Conservation (phyloP, 129 eudicot species). For the Gnaphalium uliginosum region DNA sequence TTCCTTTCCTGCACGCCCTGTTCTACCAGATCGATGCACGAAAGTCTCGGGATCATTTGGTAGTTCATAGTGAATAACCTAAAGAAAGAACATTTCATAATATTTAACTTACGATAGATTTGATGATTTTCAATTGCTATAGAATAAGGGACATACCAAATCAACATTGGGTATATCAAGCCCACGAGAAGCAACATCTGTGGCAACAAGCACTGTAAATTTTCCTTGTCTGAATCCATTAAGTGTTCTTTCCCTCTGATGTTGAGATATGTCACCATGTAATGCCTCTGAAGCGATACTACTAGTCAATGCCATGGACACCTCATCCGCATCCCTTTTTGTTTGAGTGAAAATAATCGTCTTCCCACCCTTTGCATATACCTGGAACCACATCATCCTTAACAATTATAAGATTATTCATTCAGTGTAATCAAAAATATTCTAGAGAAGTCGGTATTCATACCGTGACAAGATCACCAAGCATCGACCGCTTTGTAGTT, state of each 20-base stretch:
- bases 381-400: slow-evolving; percentile 44
- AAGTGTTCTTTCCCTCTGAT: slow-evolving; percentile 86
- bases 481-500: slow-evolving; percentile 74
- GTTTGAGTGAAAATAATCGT: slow-evolving; percentile 92
- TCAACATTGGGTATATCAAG: slow-evolving; percentile 97
- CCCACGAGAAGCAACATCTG: slow-evolving; percentile 98
- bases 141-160: slow-evolving; percentile 44
- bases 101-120: neutral
- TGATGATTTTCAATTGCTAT: too few species aligned
- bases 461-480: slow-evolving; percentile 87
- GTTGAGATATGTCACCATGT: slow-evolving; percentile 98
- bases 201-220: slow-evolving; percentile 93
- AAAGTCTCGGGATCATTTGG: slow-evolving; percentile 95
- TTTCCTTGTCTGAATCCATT: slow-evolving; percentile 94
- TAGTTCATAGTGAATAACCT: slow-evolving; percentile 89
- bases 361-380: slow-evolving; percentile 96
- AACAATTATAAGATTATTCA: neutral
- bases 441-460: slow-evolving; percentile 6
- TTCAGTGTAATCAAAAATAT: neutral
- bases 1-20: slow-evolving; percentile 97
- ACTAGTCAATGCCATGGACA: slow-evolving; percentile 71
- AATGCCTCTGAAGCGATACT: slow-evolving; percentile 92
- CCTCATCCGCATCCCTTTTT: slow-evolving; percentile 96
- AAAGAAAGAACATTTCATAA: slow-evolving; percentile 7
- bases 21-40: slow-evolving; percentile 97